These are phyloP conservation scores for Pleochaeta shiraiana DNA, from an alignment of 2,329 filamentous ascomycete genomes.

Conservation along the genomic window DNA sequence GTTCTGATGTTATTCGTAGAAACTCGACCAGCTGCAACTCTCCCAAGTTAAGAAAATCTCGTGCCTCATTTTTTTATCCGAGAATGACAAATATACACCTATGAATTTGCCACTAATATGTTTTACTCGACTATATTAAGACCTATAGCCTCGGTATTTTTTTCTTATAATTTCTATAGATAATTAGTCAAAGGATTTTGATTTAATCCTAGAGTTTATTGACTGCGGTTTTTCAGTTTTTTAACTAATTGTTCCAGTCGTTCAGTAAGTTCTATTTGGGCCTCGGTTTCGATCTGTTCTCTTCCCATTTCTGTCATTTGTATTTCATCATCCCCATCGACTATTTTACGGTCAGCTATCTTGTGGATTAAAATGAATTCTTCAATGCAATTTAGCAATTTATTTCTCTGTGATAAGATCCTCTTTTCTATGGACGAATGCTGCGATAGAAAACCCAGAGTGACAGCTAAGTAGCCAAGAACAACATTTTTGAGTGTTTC, in stretches of 20 bases:
- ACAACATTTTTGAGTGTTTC: conserved; percentile 64
- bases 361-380: conserved; percentile 40
- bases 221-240: not conserved
- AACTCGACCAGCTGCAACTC: too few relatives aligned
- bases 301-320: conserved; percentile 22
- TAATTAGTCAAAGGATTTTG: too few relatives aligned
- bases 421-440: conserved; percentile 23
- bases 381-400: conserved; percentile 35
- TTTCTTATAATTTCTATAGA: too few relatives aligned
- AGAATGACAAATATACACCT: too few relatives aligned
- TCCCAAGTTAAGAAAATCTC: too few relatives aligned
- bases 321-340: conserved; percentile 23
- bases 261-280: conserved; percentile 1
- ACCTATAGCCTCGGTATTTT: too few relatives aligned
- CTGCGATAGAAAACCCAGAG: conserved; percentile 63
- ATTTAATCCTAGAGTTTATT: not conserved
- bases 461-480: conserved; percentile 65
- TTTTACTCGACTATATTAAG: too few relatives aligned
- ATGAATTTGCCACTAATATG: too few relatives aligned
- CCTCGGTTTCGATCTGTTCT: conserved; percentile 8
- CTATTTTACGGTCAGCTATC: conserved; percentile 27
- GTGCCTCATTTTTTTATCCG: too few relatives aligned
- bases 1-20: too few relatives aligned
- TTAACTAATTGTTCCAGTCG: not conserved
- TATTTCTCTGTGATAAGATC: conserved; percentile 25